Base-by-base conservation (phyloP, 495 filamentous ascomycete genomes). In the Podospora appendiculata region DNA sequence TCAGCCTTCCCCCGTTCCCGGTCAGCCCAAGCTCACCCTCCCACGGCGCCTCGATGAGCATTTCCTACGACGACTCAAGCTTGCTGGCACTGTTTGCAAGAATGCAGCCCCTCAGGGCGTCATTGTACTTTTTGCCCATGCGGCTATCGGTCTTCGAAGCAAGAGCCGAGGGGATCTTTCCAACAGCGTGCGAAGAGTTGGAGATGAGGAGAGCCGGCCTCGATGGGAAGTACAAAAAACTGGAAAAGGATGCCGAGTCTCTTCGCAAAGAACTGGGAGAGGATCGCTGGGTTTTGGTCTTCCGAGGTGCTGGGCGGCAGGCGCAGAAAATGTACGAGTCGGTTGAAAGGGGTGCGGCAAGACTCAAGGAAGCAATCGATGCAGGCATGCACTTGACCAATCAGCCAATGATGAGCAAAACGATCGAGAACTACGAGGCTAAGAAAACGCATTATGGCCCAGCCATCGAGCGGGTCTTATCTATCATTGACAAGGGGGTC, bases 61-160 rank as follows among this genome's bases (percentile, higher is more conserved):
- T 86, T 42, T 79, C 82, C 0, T 81, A 86, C 57, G 88, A 96
- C 49, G 89, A 95, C 59, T 86, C 86, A 11, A 82, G 81, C 45
- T 73, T 98, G 13, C 78, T 96, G 46, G 89, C 86, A 6, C 69
- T 98, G 40, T 95, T 96, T 70, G 93, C 93, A 2, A 78, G 91
- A 48, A 93, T 97, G 85, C 92, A 96, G 61, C 93, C 93, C 3
- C 73, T 98, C 33, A 78, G 90, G 41, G 93, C 93, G 2, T 96
- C 91, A 4, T 71, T 98, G 45, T 92, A 96, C 67, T 97, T 98
- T 61, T 72, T 98, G 38, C 93, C 93, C n/a, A 96, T 97, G 92
- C 77, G 91, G 45, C 70, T 98, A 1, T 87, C 88, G 12, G 86
- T 83, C 50, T 98, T 97, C 62, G 82, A 90, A 51, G 68, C 74